Conservation (phyloP, 108 stramenopile species). For the Pseudonitzschia delicatissima region DNA sequence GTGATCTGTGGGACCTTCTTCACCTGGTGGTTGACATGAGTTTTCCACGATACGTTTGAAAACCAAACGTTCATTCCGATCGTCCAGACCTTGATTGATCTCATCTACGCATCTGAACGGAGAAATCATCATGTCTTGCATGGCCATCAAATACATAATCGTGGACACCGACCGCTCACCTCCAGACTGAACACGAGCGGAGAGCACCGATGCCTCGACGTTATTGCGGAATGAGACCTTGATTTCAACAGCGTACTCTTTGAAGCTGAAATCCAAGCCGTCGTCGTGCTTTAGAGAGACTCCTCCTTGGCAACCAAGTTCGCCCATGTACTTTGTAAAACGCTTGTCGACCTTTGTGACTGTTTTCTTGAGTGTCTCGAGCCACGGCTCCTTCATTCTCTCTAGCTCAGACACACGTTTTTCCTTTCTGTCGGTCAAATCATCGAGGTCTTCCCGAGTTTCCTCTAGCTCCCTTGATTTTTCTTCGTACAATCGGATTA, state of each 20-base stretch:
- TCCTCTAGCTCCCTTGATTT: slow-evolving; percentile 56
- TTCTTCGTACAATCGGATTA: slow-evolving; percentile 59
- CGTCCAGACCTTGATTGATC: slow-evolving; percentile 99
- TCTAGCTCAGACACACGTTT: slow-evolving; percentile 47
- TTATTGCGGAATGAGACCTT: slow-evolving; percentile 86
- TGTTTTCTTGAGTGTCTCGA: slow-evolving; percentile 41
- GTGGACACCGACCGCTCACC: slow-evolving; percentile 95
- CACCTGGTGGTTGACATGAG: slow-evolving; percentile 52
- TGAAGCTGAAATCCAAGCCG: slow-evolving; percentile 34
- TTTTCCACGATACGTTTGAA: slow-evolving; percentile 92
- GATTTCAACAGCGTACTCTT: slow-evolving; percentile 88
- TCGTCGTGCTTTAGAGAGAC: slow-evolving; percentile 45
- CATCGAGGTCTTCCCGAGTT: slow-evolving; percentile 48
- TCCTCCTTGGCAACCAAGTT: slow-evolving; percentile 79
- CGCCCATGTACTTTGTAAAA: slow-evolving; percentile 80
- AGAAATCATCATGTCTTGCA: slow-evolving; percentile 83
- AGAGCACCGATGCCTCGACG: slow-evolving; percentile 63
- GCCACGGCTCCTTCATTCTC: slow-evolving; percentile 48
- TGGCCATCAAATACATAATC: slow-evolving; percentile 98
- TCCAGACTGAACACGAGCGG: slow-evolving; percentile 89
- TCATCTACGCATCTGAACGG: slow-evolving; percentile 98
- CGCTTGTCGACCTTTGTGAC: slow-evolving; percentile 47
- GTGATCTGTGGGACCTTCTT: slow-evolving; percentile 46
- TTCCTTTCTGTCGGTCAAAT: slow-evolving; percentile 36
- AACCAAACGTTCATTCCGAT: slow-evolving; percentile 91